Evolutionary conservation across 495 filamentous ascomycete genomes (phyloP).

Genomic region (Parachaetomium inaequale): DNA sequence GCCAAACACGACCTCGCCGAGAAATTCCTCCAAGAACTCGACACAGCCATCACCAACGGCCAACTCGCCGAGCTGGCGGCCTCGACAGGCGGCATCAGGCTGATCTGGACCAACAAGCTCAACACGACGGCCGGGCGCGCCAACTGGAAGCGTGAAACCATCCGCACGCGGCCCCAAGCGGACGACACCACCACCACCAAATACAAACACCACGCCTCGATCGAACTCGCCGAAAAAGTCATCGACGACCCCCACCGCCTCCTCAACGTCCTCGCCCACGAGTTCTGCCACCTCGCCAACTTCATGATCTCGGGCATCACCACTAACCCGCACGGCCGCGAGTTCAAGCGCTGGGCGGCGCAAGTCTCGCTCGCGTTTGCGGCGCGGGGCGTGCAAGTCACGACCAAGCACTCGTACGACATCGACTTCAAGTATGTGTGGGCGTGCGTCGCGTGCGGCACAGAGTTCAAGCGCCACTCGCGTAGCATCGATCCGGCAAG

Average conservation of each 20-base stretch:
- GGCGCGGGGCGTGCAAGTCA: slow-evolving; percentile 60
- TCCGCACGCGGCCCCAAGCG: slow-evolving; percentile 28
- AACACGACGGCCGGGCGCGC: slow-evolving; percentile 85
- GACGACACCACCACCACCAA: slow-evolving; percentile 12
- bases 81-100: slow-evolving; percentile 68
- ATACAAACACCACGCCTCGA: slow-evolving; percentile 64
- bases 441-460: slow-evolving; percentile 65
- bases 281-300: slow-evolving; percentile 90
- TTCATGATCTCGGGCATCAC: slow-evolving; percentile 71
- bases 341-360: slow-evolving; percentile 72
- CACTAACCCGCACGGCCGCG: slow-evolving; percentile 71
- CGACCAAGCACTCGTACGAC: slow-evolving; percentile 80
- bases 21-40: slow-evolving; percentile 69
- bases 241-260: slow-evolving; percentile 74
- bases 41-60: slow-evolving; percentile 61
- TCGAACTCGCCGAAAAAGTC: slow-evolving; percentile 86
- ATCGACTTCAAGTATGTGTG: slow-evolving; percentile 91
- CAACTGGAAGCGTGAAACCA: slow-evolving; percentile 66
- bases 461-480: slow-evolving; percentile 72
- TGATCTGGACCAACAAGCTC: slow-evolving; percentile 82
- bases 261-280: slow-evolving; percentile 83
- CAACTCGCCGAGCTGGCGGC: slow-evolving; percentile 57
- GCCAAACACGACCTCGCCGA: slow-evolving; percentile 64
- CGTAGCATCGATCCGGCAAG: slow-evolving; percentile 68
- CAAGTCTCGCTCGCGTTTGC: slow-evolving; percentile 37